Base-by-base conservation (phyloP, 2,329 filamentous ascomycete genomes). In the Pseudocercospora eumusae region DNA sequence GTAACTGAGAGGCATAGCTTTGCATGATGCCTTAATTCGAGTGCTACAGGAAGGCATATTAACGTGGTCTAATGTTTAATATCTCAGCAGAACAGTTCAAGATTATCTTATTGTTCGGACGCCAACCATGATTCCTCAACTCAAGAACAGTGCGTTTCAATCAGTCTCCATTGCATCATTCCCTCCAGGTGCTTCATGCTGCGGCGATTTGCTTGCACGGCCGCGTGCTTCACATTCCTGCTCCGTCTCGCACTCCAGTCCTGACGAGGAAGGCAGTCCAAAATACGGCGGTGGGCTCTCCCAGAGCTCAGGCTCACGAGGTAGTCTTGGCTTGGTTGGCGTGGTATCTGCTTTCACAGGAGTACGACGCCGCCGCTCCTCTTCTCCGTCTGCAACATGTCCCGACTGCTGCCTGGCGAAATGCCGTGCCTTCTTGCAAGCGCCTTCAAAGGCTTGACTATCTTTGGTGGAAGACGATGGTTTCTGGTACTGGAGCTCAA, bases 181-280 rank as follows among this genome's bases (percentile, higher is more conserved):
- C 13, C 23, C 23, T 28, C 25, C 47, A 0, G 47, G 47, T 7
- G 47, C 47, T 25, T 52, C 47, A 52, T 52, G 47, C 47, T 28
- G 47, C 7, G 47, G 47, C 3, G 47, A 52, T 20, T n/a, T 52
- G 2, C 47, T 52, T 21, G 47, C 21, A n/a, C 47, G 47, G 15
- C 47, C 47, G 7, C 47, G 47, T 28, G 47, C 47, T n/a, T 52
- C 25, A 52, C 47, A 52, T n/a, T 52, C 47, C 47, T 52, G 21
- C 21, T 28, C 47, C 15, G 10, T n/a, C 15, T 31, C 47, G 18
- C 45, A 23, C 13, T 15, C 45, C 45, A 27, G 15, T 20, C 18
- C 18, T 13, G 47, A 25, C 4, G 47, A 52, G 23, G 47, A 52
- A 28, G 47, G 47, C 25, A 52, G 2, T 2, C 47, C 47, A 9